Evolutionary conservation across 202 grass and related monocot genomes (phyloP), one percentile per base, ranked within the genome.

Genomic region (Elaeis oleifera): DNA sequence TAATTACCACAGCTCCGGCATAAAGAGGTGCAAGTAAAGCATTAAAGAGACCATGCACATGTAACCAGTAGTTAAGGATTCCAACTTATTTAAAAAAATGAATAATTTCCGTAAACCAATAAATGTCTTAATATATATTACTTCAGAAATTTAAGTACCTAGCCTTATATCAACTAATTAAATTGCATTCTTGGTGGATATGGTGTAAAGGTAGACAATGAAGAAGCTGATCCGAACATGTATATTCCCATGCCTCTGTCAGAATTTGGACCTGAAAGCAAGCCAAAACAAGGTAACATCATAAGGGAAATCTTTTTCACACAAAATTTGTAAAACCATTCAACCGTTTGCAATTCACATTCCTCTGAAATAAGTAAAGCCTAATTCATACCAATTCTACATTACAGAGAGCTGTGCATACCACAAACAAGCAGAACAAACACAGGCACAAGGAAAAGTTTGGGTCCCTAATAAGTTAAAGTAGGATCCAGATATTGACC

Each of bases 31-130:
- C 92, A 66, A 97, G 73, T 71, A 97, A 77, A 59, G 87, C 84
- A 74, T 97, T 97, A 82, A 97, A 97, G 67, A 97, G 82, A 29
- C 92, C 92, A 79, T 91, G 92, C 4, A 97, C 92, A 81, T 97
- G 92, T 97, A 97, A 64, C 11, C 73, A 53, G n/a, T 67, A 78
- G 79, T 89, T 89, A 97, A 97, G 92, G 92, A 79, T 64, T 54
- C 74, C 5, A 74, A 51, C 36, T 13, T 2, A 44, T 44, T 44
- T 44, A 69, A 72, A 24, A 31, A 59, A 72, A 16, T 17, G 68
- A 70, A 26, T 22, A 64, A 60, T 18, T 25, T 61, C 56, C 21
- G 67, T 70, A 71, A n/a, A 39, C 22, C 70, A 75, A 51, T 18
- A 23, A n/a, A 72, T 54, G 14, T 23, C 51, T 14, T 44, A 31